Base-by-base conservation (phyloP, 495 filamentous ascomycete genomes). In the Neurospora sp. region DNA sequence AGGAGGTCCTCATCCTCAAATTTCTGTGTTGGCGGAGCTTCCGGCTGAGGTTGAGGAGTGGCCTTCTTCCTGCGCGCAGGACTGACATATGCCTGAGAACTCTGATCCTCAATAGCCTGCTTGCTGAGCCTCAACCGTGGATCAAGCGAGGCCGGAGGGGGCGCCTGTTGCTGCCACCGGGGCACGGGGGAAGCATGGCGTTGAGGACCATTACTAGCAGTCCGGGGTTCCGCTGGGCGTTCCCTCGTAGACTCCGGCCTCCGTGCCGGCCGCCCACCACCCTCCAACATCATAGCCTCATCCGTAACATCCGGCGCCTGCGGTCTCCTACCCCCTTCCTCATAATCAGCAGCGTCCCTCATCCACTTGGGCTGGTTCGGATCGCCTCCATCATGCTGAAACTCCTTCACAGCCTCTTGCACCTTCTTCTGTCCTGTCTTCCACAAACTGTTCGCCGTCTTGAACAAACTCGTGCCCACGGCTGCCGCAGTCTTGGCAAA, bases 401-500 rank as follows among this genome's bases (percentile, higher is more conserved):
- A 91, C 23, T 99, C 96, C 18, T 93, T 89, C 16, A 99, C 93
- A 16, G 93, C 96, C 79, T 94, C 94, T 78, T 97, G 94, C n/a
- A 98, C 89, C 79, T 92, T 95, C 81, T 97, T 98, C 76, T 92
- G 93, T 3, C 94, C 91, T 7, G 90, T 91, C 80, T 97, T 99
- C 96, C 96, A 99, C 3, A 98, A 80, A 3, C 91, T 92, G 75
- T 94, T 94, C 1, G 96, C 96, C n/a, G 93, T 93, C 78, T 98
- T 98, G 78, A 97, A 88, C 14, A 98, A 80, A 74, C 89, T 97
- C 40, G 86, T 92, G 20, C 96, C 92, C 78, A 98, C 85, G 73
- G 92, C 91, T 14, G 93, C 89, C 12, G 96, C 96, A 18, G 90
- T 86, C 74, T 94, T 92, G 0, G 93, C 85, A 46, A 96, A 86